phyloP scores from a whole-genome alignment of 352 stramenopile species.

The Globisporangium paddicum region DNA sequence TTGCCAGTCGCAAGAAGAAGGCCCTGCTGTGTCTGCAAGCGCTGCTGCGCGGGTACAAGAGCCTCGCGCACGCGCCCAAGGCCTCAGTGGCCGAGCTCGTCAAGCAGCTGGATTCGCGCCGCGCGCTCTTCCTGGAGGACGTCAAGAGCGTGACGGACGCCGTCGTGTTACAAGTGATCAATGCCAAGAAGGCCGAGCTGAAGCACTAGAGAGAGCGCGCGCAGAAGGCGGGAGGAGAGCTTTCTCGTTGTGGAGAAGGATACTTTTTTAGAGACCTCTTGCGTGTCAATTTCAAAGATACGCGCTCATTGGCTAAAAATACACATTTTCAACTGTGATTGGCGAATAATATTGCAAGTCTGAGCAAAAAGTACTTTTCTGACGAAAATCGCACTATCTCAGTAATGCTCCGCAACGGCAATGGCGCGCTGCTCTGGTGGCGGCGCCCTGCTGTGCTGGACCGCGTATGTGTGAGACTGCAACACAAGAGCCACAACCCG shows the following conservation, averaged over 20 bases:
- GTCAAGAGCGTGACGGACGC: slow-evolving; percentile 57
- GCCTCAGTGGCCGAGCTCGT: slow-evolving; percentile 12
- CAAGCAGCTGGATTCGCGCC: slow-evolving; percentile 34
- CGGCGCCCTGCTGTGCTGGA: neutral
- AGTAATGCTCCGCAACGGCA: neutral
- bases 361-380: neutral
- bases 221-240: neutral
- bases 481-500: too few relatives aligned
- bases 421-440: neutral
- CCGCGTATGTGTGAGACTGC: neutral
- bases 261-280: neutral
- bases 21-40: slow-evolving; percentile 72
- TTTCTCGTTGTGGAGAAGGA: neutral
- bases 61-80: slow-evolving; percentile 19
- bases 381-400: neutral
- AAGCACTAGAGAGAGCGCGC: slow-evolving; percentile 27
- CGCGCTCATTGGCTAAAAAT: too few relatives aligned
- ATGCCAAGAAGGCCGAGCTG: slow-evolving; percentile 59
- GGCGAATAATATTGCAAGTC: neutral
- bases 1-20: slow-evolving; percentile 73
- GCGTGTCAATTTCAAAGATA: too few relatives aligned
- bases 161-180: slow-evolving; percentile 52
- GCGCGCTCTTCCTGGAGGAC: slow-evolving; percentile 37
- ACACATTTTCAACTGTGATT: neutral
- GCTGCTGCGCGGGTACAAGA: slow-evolving; percentile 50